Evolutionary conservation across 257 asterid species (phyloP), one percentile per base, ranked within the genome.

Genomic region (Mitragyna speciosa): DNA sequence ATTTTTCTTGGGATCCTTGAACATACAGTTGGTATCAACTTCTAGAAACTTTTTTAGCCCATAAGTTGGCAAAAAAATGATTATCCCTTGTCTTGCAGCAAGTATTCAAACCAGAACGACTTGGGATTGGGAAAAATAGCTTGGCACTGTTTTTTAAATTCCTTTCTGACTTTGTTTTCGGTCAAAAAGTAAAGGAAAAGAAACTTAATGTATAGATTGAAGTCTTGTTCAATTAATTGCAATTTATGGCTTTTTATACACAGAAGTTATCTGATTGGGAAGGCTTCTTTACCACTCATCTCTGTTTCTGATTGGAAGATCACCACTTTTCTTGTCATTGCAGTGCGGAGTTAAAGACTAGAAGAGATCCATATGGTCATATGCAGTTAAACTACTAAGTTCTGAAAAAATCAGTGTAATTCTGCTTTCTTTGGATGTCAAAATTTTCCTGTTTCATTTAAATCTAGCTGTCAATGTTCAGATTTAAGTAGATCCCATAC

Each of bases 1-100:
- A 63, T 58, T 76, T 12, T 15, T 49, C 19, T 30, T n/a, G 61
- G 45, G 49, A n/a, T n/a, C 26, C 47, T 48, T 76, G 61, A 43
- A 43, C 26, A 28, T 43, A 36, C 33, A 48, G 61, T 43, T 33
- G 59, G 17, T 39, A 58, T 43, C 51, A 12, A 45, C 54, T 52
- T 11, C 30, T 2, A 33, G 43, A 54, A 33, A 22, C 69, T 74
- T 74, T 75, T 33, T 12, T 26, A 39, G 78, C 43, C 71, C 61
- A 41, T 59, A 39, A 59, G 70, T 59, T 75, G 79, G 71, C 41
- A 59, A 15, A 59, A 68, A 33, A 30, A 61, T 48, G 30, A 59
- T 36, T 10, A 48, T 15, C 76, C 26, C 61, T 26, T 15, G 36
- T 2, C 22, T 12, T 45, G 76, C 43, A 45, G 41, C 76, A 28